Conservation (phyloP, 2,329 filamentous ascomycete species). For the Hortaea werneckii region DNA sequence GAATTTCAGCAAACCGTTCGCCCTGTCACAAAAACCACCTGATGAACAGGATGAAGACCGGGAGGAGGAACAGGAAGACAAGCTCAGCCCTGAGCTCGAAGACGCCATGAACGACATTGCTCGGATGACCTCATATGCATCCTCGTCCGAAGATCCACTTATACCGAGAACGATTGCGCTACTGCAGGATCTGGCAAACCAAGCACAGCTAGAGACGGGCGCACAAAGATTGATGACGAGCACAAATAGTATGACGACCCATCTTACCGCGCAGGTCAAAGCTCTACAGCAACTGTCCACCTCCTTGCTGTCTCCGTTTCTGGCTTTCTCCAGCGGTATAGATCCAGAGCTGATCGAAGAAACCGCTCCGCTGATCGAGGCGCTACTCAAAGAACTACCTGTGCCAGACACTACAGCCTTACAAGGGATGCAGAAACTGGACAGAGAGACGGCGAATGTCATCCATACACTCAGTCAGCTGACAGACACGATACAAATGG, state of each 20-base stretch:
- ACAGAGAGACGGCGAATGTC: constrained; percentile 57
- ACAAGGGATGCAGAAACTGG: constrained; percentile 56
- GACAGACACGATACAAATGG: constrained; percentile 89
- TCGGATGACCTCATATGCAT: constrained; percentile 21
- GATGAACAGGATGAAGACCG: constrained; percentile 13
- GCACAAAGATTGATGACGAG: constrained; percentile 25
- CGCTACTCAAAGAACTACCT: constrained; percentile 58
- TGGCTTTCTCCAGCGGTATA: constrained; percentile 44
- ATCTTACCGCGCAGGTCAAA: constrained; percentile 65
- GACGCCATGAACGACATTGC: constrained; percentile 25
- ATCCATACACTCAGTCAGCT: constrained; percentile 74
- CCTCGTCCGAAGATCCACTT: constrained; percentile 21
- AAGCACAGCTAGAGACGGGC: constrained; percentile 23
- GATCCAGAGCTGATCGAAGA: constrained; percentile 58
- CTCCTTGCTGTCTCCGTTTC: constrained; percentile 50
- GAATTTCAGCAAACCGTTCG: constrained; percentile 25
- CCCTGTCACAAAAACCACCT: constrained; percentile 12
- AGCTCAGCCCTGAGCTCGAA: constrained; percentile 38
- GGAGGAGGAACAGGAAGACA: constrained; percentile 36
- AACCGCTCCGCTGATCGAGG: constrained; percentile 57
- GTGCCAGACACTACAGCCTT: constrained; percentile 54
- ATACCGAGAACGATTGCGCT: constrained; percentile 21
- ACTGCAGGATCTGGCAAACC: constrained; percentile 26
- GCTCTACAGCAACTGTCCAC: constrained; percentile 59
- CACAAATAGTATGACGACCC: constrained; percentile 49